These are phyloP conservation scores for Asterionellopsis glacialis DNA, from an alignment of 108 stramenopile genomes.

Conservation along the genomic window DNA sequence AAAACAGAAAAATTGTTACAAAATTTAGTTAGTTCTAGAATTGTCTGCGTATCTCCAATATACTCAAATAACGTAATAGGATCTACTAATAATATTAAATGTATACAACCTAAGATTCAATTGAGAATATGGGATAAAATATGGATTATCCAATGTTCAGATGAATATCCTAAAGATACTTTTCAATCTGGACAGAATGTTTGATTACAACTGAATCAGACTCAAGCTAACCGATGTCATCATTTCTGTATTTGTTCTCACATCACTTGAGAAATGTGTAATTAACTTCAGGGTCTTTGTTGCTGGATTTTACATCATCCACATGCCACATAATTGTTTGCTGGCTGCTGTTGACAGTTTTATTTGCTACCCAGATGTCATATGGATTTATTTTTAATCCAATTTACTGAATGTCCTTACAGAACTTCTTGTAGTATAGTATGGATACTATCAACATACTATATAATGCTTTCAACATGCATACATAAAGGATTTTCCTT, in stretches of 20 bases:
- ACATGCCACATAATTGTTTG: slow-evolving; percentile 24
- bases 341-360: slow-evolving; percentile 22
- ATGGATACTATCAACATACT: slow-evolving; percentile 28
- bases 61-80: no score
- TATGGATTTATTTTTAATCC: slow-evolving; percentile 12
- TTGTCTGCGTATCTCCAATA: no score
- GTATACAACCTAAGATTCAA: no score
- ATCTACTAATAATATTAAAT: no score
- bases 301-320: slow-evolving; percentile 40
- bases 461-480: slow-evolving; percentile 36
- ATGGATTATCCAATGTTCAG: no score
- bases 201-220: no score
- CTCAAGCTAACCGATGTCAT: slow-evolving; percentile 29
- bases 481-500: slow-evolving; percentile 26
- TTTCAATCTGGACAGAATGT: no score
- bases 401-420: neutral
- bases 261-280: slow-evolving; percentile 3
- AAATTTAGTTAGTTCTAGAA: no score
- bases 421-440: slow-evolving; percentile 23
- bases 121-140: no score
- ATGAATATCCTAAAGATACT: no score
- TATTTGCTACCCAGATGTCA: slow-evolving; percentile 15
- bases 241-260: slow-evolving; percentile 25
- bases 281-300: slow-evolving; percentile 9
- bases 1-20: no score